phyloP scores from a whole-genome alignment of 2,329 filamentous ascomycete genomes.

The Hypoxylon rubiginosum region DNA sequence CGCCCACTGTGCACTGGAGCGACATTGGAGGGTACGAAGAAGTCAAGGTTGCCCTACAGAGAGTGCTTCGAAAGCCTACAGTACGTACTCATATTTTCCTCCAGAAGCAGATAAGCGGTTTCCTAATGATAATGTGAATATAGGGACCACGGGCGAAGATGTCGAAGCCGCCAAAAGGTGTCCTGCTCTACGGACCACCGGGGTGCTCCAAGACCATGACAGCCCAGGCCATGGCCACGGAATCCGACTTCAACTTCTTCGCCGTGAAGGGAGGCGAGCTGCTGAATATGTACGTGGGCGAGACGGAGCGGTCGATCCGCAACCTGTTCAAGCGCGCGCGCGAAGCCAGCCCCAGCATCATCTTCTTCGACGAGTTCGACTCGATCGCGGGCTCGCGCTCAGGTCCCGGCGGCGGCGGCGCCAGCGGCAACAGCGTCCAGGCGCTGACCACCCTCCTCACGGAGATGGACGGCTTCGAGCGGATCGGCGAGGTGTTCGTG shows the following conservation, averaged over 20 bases:
- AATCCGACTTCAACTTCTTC: slow-evolving; percentile 92
- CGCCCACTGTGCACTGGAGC: slow-evolving; percentile 85
- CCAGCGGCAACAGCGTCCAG: slow-evolving; percentile 75
- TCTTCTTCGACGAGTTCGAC: slow-evolving; percentile 98
- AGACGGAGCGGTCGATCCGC: slow-evolving; percentile 88
- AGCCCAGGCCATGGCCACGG: slow-evolving; percentile 90
- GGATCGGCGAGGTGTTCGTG: slow-evolving; percentile 84
- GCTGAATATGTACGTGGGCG: slow-evolving; percentile 96
- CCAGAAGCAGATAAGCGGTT: background rate
- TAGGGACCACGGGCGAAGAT: slow-evolving; percentile 54
- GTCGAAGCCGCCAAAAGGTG: slow-evolving; percentile 78
- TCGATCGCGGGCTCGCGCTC: slow-evolving; percentile 75
- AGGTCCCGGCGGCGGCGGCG: slow-evolving; percentile 59
- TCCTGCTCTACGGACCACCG: slow-evolving; percentile 91
- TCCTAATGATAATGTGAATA: slow-evolving; percentile 51
- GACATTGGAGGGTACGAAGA: slow-evolving; percentile 89
- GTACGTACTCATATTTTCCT: slow-evolving; percentile 43
- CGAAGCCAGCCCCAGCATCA: slow-evolving; percentile 88
- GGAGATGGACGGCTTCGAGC: slow-evolving; percentile 96
- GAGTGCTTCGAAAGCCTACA: slow-evolving; percentile 59
- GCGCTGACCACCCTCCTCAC: slow-evolving; percentile 90
- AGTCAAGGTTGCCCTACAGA: slow-evolving; percentile 74
- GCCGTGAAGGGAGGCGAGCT: slow-evolving; percentile 94
- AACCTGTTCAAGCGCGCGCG: slow-evolving; percentile 88
- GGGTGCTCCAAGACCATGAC: slow-evolving; percentile 96